Evolutionary conservation across 1,284 basidiomycete genomes (phyloP), one percentile per base, ranked within the genome.

Genomic region (Phellinidium pouzarii): DNA sequence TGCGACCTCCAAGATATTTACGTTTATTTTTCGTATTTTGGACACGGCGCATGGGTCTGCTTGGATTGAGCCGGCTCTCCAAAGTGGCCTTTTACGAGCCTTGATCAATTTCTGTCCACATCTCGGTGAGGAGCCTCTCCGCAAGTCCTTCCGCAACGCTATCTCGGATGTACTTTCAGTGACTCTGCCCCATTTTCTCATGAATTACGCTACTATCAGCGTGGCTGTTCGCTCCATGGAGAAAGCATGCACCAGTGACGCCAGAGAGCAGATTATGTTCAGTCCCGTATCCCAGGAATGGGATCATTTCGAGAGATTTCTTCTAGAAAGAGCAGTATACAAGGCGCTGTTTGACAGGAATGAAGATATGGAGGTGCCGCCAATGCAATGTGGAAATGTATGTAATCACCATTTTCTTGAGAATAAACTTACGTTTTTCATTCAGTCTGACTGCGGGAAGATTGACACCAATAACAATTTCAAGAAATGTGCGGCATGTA

Each of bases 261-360:
- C 20, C 20, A 25, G 27, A 20, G 27, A 43, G n/a, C 23, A 23
- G 34, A 31, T 31, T 25, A 17, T n/a, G 6, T n/a, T 8, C 6
- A 36, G 40, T 43, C 25, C 40, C 7, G 40, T 50, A 14, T 19
- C 40, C n/a, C 29, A 42, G n/a, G 48, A 43, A 34, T 50, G 48
- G 48, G 20, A 22, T 8, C 12, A 29, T n/a, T 50, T 50, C 19
- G 42, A 50, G n/a, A 25, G 42, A 2, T 50, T 29, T 22, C 42
- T 50, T 17, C 26, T 50, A 8, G 48, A 50, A 19, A 38, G 48
- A 6, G 38, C 40, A 3, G 40, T 40, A 19, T 50, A 50, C 40
- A 29, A 36, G 19, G 8, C 38, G 5, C 31, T 50, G 25, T 50
- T 43, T 25, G 40, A 50, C 17, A 41, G 40, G 14, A 44, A 44